Percentiles rank a stretch among this genome's conserved stretches.
These are phyloP conservation scores for Collybiopsis confluens DNA, from an alignment of 768 basidiomycete species.

Conservation along the genomic window DNA sequence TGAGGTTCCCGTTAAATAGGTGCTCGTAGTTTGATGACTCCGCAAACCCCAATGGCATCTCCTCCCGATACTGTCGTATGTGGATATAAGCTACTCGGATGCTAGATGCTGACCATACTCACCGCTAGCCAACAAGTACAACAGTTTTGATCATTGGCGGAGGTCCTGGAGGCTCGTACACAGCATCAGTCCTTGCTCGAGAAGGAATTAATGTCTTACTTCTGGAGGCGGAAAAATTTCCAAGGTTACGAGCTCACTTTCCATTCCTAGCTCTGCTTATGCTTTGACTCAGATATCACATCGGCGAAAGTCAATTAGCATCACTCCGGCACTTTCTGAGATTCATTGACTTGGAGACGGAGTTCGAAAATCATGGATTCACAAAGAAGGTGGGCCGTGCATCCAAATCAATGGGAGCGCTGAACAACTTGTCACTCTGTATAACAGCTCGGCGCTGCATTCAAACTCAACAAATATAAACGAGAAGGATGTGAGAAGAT, in stretches of 20 bases:
- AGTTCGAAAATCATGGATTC: slow-evolving; percentile 40
- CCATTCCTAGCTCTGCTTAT: no score
- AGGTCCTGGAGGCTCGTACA: no score
- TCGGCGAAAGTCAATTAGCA: slow-evolving; percentile 30
- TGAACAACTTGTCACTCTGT: background rate
- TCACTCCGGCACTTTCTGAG: slow-evolving; percentile 45
- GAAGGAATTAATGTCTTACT: no score
- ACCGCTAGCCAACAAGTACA: slow-evolving; percentile 2
- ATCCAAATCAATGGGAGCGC: no score
- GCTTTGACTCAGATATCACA: slow-evolving; percentile 25
- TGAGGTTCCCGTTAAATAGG: no score
- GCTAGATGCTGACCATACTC: no score
- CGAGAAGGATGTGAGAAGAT: background rate
- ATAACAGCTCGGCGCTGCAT: slow-evolving; percentile 51
- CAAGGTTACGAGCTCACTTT: no score
- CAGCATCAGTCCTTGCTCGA: no score
- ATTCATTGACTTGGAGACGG: slow-evolving; percentile 46
- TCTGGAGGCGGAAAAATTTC: no score
- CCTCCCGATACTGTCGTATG: no score
- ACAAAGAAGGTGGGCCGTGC: slow-evolving; percentile 37
- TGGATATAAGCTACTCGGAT: no score
- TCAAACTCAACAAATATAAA: slow-evolving; percentile 48
- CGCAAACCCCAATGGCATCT: background rate
- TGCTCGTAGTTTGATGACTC: no score
- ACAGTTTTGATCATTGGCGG: slow-evolving; percentile 19